Evolutionary conservation across 75 land plant species (phyloP), one percentile per base, ranked within the genome.

Genomic region (Isoetes taiwanensis): DNA sequence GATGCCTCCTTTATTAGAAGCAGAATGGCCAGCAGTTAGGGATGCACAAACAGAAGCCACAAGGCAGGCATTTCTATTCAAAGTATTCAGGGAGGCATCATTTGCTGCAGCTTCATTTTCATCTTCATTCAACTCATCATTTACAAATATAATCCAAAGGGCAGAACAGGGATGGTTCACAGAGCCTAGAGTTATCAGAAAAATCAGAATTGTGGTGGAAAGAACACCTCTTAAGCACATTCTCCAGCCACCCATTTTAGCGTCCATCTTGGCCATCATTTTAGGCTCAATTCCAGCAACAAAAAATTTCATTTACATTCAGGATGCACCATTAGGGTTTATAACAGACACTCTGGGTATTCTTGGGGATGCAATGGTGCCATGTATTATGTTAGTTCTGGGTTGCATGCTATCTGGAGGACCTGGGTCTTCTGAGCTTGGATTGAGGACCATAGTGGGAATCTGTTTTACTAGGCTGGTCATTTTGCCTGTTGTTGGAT

Each of bases 141-240:
- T n/a, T n/a, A n/a, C n/a, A n/a, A n/a, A n/a, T n/a, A n/a, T n/a
- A n/a, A n/a, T n/a, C n/a, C n/a, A n/a, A n/a, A n/a, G n/a, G n/a
- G 25, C 6, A 19, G 50, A 46, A 8, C 5, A n/a, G 50, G 12
- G 12, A 9, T 19, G n/a, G 50, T 16, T 46, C 25, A 6, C 12
- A 19, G 50, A 46, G 50, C 50, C 50, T 16, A 46, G 50, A n/a
- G 50, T 46, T 5, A 23, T 46, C 25, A 46, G 50, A n/a, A 46
- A 46, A 23, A 46, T 46, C 25, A 46, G 50, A 23, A 46, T 46
- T 4, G 5, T 46, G 19, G 50, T 23, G 50, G 50, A 46, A n/a
- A 6, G 50, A 23, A 46, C 50, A 8, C 50, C 50, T 16, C 50
- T 46, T 6, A 19, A 46, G 16, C 50, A 46, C 16, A 46, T 46